Evolutionary conservation across 2,329 filamentous ascomycete species (phyloP).

Genomic region (Fusarium sterilihyphosum): DNA sequence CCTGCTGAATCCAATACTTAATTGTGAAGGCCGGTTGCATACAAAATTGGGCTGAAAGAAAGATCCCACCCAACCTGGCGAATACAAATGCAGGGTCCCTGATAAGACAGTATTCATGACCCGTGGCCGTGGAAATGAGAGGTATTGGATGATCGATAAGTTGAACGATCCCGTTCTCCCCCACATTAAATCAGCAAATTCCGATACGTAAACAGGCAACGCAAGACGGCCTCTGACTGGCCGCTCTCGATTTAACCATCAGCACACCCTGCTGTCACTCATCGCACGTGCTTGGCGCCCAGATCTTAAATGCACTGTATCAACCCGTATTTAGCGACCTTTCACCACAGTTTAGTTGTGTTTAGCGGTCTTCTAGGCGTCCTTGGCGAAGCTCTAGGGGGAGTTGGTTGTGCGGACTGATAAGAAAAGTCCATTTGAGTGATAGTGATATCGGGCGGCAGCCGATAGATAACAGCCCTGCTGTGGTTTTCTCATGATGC

Average conservation of each 20-base stretch:
- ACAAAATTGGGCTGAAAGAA: neutral
- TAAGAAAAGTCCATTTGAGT: conserved; percentile 27
- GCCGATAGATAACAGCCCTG: conserved; percentile 33
- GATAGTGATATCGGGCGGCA: conserved; percentile 28
- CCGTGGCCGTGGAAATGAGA: conserved; percentile 29
- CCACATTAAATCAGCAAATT: conserved; percentile 47
- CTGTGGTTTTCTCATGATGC: conserved; percentile 27
- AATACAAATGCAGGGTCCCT: conserved; percentile 28
- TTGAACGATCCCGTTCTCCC: conserved; percentile 9
- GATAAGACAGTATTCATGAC: conserved; percentile 29
- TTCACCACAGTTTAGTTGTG: conserved; percentile 8
- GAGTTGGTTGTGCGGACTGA: conserved; percentile 19
- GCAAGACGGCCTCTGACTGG: conserved; percentile 40
- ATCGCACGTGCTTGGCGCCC: conserved; percentile 33
- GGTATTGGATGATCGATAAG: conserved; percentile 28
- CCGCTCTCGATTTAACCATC: neutral
- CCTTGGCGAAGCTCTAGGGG: conserved; percentile 15
- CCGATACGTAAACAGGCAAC: conserved; percentile 49
- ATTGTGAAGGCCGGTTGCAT: neutral
- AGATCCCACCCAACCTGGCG: conserved; percentile 13
- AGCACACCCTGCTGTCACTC: conserved; percentile 15
- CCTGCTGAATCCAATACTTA: neutral
- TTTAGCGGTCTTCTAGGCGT: conserved; percentile 7
- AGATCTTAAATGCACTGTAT: conserved; percentile 23
- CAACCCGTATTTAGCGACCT: conserved; percentile 33